Evolutionary conservation across 768 basidiomycete species (phyloP).

Genomic region (Dacryopinax primogenitus): DNA sequence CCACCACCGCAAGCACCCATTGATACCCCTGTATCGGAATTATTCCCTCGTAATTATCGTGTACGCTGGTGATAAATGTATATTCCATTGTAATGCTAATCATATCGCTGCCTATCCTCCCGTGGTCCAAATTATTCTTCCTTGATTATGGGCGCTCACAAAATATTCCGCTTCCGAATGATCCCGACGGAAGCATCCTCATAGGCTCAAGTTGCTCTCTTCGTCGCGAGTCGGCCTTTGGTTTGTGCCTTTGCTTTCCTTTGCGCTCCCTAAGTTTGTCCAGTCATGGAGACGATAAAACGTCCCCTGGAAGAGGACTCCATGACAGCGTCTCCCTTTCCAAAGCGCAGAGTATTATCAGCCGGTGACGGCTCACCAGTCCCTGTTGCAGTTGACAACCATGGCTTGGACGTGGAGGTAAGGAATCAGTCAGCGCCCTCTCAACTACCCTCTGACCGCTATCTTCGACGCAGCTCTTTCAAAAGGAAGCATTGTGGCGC

Average conservation of each 20-base stretch:
- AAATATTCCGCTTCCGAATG: conserved; percentile 9
- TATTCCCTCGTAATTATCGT: conserved; percentile 6
- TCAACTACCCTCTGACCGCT: conserved; percentile 9
- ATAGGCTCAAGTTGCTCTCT: neutral
- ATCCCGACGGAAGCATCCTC: conserved; percentile 5
- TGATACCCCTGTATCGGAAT: conserved; percentile 4
- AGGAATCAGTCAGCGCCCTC: conserved; percentile 1
- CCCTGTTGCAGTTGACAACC: neutral
- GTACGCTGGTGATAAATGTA: conserved; percentile 7
- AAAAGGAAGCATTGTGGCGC: conserved; percentile 75
- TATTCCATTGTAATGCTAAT: conserved; percentile 8
- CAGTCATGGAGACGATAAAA: conserved; percentile 2
- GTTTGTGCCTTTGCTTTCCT: neutral
- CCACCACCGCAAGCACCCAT: neutral
- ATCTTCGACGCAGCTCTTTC: conserved; percentile 45
- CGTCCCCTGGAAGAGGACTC: neutral
- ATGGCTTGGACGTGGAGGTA: neutral
- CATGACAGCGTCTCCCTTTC: neutral
- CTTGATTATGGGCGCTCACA: neutral
- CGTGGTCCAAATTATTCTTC: neutral
- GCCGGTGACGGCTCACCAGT: conserved; percentile 1
- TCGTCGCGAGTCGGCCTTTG: neutral
- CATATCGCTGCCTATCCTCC: neutral
- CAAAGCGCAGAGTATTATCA: neutral
- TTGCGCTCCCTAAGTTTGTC: neutral